Base-by-base conservation (phyloP, 163 green algal genomes). In the Prototheca cutis region DNA sequence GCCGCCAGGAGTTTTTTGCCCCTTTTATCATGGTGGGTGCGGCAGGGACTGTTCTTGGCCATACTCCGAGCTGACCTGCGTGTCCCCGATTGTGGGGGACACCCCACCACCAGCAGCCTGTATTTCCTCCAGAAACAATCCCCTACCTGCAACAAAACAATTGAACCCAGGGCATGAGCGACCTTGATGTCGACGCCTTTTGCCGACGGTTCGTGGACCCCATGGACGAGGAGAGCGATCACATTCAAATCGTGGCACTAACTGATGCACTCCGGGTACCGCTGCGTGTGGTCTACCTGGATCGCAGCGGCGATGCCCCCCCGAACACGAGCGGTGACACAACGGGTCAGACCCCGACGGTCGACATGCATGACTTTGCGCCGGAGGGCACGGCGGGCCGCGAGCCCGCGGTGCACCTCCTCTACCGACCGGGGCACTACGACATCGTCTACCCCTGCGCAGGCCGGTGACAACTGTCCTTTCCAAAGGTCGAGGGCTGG, bases 201-300 rank as follows among this genome's bases (percentile, higher is more conserved):
- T 90, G 89, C 59, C 67, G 72, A 47, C 67, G 71, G 5, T 83
- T 70, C 48, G 89, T 97, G 30, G 88, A 97, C 71, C 76, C 82
- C 4, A 97, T 97, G 90, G 89, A 84, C 2, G 91, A 95, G 70
- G 90, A 97, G 74, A 88, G 74, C 53, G 90, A 97, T 73, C 86
- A 97, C 60, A 73, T 97, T 23, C 87, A 95, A 52, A 89, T 95
- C 52, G 85, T 90, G 21, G 90, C 91, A 13, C 73, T 97, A 25
- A 84, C 84, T 23, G 83, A 96, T 48, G 85, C 90, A 19, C 58
- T 97, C 54, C 69, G 73, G 58, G 79, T 97, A 47, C 83, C 88
- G 5, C 62, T 95, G 17, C 48, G 73, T 4, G 82, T 96, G 18
- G 72, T 94, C 39, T 96, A 94, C 67, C 67, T 96, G 34, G 89